These are phyloP conservation scores for Deinandra increscens DNA, from an alignment of 129 eudicot genomes.

Conservation along the genomic window DNA sequence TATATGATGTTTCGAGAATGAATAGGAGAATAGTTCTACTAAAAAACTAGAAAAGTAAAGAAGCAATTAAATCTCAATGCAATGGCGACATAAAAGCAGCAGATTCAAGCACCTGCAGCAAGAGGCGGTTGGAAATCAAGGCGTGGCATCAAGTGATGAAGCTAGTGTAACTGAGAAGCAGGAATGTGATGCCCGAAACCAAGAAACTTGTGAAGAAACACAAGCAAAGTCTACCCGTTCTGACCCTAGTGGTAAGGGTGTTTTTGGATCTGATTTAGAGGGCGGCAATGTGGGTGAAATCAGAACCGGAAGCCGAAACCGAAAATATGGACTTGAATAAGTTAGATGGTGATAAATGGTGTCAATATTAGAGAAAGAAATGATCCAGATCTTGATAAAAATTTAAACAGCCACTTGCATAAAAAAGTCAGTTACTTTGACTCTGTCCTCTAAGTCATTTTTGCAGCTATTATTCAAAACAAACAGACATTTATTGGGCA, in stretches of 20 bases:
- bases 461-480: no score
- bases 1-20: no score
- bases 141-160: slow-evolving; percentile 57
- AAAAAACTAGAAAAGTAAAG: slow-evolving; percentile 45
- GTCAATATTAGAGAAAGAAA: no score
- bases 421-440: no score
- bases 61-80: slow-evolving; percentile 37
- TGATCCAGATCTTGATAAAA: no score
- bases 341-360: slow-evolving; percentile 56
- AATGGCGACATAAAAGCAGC: slow-evolving; percentile 40
- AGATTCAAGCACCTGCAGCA: slow-evolving; percentile 44
- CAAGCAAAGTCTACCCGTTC: slow-evolving; percentile 64
- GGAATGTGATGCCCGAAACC: slow-evolving; percentile 59
- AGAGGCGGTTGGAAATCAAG: slow-evolving; percentile 30
- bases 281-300: slow-evolving; percentile 65
- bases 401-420: no score
- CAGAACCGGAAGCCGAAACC: slow-evolving; percentile 54
- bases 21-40: no score
- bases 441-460: no score
- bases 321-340: slow-evolving; percentile 41
- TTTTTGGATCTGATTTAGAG: slow-evolving; percentile 77
- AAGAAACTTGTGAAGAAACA: slow-evolving; percentile 62
- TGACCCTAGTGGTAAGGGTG: slow-evolving; percentile 50
- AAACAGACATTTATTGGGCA: no score
- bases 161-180: slow-evolving; percentile 82